Evolutionary conservation across 73 alveolate species (phyloP).

Genomic region (Paramecium primaurelia): DNA sequence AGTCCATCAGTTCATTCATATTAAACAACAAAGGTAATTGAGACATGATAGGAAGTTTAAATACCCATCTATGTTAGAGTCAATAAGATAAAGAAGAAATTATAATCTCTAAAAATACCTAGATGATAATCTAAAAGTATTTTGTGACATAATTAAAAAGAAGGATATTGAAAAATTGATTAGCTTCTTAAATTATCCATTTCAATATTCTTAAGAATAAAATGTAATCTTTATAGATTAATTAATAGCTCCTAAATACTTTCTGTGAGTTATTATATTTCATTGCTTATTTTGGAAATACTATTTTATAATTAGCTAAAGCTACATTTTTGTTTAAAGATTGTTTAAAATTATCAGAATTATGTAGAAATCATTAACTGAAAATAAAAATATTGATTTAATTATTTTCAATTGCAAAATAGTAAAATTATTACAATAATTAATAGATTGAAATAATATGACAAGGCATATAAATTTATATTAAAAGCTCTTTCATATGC

Average conservation of each 20-base stretch:
- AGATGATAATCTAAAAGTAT: background rate
- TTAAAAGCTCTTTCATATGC: background rate
- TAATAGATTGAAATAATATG: background rate
- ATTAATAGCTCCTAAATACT: background rate
- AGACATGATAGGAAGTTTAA: conserved; percentile 4
- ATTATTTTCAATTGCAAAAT: background rate
- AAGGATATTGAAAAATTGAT: conserved; percentile 2
- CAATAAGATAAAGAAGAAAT: background rate
- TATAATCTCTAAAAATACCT: background rate
- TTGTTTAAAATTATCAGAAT: background rate
- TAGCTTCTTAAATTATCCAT: background rate
- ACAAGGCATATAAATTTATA: background rate
- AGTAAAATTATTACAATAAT: background rate
- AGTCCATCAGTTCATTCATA: background rate
- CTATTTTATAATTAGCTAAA: background rate
- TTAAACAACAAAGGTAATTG: background rate
- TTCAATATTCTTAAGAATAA: background rate
- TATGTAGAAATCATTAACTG: background rate
- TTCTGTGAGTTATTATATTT: background rate
- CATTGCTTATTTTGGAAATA: background rate
- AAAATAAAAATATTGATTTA: background rate
- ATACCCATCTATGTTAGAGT: background rate
- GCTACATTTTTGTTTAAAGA: background rate
- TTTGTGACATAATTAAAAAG: background rate
- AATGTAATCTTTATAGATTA: background rate